Evolutionary conservation across 768 basidiomycete genomes (phyloP).

Genomic region (Russula sp.): DNA sequence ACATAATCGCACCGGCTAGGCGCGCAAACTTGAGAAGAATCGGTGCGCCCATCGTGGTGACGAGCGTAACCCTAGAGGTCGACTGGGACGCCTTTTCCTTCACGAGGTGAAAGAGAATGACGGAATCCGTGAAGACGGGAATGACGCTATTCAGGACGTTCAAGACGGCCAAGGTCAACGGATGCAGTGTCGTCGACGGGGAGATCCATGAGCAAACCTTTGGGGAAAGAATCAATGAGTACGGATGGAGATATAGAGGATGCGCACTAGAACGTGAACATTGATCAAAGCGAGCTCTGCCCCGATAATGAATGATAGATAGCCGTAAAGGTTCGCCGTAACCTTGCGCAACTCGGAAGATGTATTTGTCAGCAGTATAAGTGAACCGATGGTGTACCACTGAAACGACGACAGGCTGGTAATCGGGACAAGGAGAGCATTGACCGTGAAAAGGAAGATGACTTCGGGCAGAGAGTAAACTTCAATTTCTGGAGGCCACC

Average conservation of each 20-base stretch:
- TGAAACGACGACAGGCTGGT: slow-evolving; percentile 2
- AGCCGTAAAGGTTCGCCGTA: slow-evolving; percentile 2
- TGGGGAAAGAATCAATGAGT: background rate
- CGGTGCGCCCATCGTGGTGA: slow-evolving; percentile 4
- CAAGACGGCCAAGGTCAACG: slow-evolving; percentile 10
- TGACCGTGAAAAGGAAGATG: slow-evolving; percentile 13
- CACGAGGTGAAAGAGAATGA: slow-evolving; percentile 15
- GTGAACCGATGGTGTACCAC: background rate
- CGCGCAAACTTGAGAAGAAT: slow-evolving; percentile 10
- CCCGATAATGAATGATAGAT: slow-evolving; percentile 4
- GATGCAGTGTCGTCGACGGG: slow-evolving; percentile 9
- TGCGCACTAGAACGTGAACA: slow-evolving; percentile 5
- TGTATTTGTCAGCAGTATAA: slow-evolving; percentile 7
- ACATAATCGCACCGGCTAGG: background rate
- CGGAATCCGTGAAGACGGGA: slow-evolving; percentile 13
- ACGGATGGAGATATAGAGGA: background rate
- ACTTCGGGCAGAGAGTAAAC: slow-evolving; percentile 4
- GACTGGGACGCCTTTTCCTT: slow-evolving; percentile 5
- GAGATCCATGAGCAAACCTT: slow-evolving; percentile 15
- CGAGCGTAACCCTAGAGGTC: background rate
- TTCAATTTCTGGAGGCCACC: slow-evolving; percentile 9
- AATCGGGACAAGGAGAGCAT: background rate
- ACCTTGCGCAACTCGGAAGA: slow-evolving; percentile 12
- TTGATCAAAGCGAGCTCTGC: slow-evolving; percentile 11
- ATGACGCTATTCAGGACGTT: slow-evolving; percentile 16